These are phyloP conservation scores for Colletotrichum graminicola DNA, from an alignment of 2,329 filamentous ascomycete genomes.

Conservation along the genomic window DNA sequence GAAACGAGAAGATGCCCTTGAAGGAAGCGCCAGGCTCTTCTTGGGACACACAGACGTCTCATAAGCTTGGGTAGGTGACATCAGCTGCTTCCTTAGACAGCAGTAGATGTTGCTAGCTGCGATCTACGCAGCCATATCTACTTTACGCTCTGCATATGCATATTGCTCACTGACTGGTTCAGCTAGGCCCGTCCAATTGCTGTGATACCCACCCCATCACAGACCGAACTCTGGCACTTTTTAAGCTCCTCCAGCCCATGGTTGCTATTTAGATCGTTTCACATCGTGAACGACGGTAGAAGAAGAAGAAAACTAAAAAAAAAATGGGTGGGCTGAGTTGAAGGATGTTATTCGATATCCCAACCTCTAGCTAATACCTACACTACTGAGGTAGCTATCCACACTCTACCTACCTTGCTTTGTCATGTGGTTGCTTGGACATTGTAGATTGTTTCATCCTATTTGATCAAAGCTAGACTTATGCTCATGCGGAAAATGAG, in stretches of 20 bases:
- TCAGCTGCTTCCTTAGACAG: neutral
- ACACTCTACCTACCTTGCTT: neutral
- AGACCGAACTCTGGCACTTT: slow-evolving; percentile 9
- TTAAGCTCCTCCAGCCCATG: slow-evolving; percentile 14
- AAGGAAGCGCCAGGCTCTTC: neutral
- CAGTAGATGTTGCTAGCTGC: slow-evolving; percentile 1
- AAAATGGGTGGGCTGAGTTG: neutral
- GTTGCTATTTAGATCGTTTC: slow-evolving; percentile 20
- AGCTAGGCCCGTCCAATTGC: neutral
- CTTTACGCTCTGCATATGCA: neutral
- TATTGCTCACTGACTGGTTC: slow-evolving; percentile 3
- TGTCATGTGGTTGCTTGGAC: neutral
- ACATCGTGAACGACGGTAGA: neutral
- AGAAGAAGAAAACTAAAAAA: neutral
- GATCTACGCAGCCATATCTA: slow-evolving; percentile 28
- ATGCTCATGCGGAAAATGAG: neutral
- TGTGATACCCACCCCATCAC: neutral
- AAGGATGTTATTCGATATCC: neutral
- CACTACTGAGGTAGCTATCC: neutral
- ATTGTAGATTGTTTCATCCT: neutral
- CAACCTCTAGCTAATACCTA: neutral
- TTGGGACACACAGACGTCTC: slow-evolving; percentile 16
- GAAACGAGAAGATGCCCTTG: neutral
- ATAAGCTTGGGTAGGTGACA: slow-evolving; percentile 25
- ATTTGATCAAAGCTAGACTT: neutral